phyloP scores from a whole-genome alignment of 176 grass and related monocot species.

The Neostapfia colusana region DNA sequence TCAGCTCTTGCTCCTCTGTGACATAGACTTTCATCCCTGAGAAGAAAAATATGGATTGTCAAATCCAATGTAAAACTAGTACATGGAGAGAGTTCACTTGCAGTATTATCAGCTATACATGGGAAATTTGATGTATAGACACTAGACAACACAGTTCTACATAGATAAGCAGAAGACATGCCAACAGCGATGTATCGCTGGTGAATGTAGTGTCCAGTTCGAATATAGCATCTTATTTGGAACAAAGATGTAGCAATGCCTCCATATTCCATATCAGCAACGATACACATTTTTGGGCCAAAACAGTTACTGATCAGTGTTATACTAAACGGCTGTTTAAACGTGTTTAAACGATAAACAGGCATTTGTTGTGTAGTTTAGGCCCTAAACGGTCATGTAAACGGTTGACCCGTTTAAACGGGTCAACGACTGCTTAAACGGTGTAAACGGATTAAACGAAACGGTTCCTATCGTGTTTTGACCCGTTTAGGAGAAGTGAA shows the following conservation, averaged over 20 bases:
- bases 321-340: too few species aligned
- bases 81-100: neutral
- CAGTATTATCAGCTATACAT: constrained; percentile 20
- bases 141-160: neutral
- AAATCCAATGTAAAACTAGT: neutral
- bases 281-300: neutral
- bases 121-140: neutral
- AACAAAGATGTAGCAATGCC: constrained; percentile 7
- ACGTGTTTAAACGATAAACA: too few species aligned
- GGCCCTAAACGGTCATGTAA: too few species aligned
- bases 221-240: constrained; percentile 19
- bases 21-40: constrained; percentile 95
- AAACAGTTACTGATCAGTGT: neutral
- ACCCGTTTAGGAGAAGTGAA: too few species aligned
- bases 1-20: constrained; percentile 91
- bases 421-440: too few species aligned
- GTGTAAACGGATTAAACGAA: too few species aligned
- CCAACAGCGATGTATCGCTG: neutral
- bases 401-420: too few species aligned
- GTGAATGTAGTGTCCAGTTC: constrained; percentile 1
- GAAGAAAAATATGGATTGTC: constrained; percentile 3
- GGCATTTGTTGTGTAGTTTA: too few species aligned
- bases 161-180: neutral
- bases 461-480: too few species aligned
- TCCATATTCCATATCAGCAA: constrained; percentile 3